Base-by-base conservation (phyloP, 2,329 filamentous ascomycete species). In the Drechslerella coelobrocha region DNA sequence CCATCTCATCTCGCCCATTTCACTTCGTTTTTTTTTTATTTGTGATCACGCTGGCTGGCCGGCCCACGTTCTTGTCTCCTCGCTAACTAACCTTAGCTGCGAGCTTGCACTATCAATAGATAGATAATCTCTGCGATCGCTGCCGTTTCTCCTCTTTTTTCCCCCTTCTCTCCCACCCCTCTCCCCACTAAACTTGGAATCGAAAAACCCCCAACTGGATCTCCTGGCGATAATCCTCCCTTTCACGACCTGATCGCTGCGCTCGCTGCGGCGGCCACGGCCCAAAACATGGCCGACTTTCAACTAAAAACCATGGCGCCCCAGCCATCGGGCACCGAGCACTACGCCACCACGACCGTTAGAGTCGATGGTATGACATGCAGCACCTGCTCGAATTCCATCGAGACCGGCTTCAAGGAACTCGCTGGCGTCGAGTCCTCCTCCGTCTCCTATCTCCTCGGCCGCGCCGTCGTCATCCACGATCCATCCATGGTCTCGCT, bases 321-420 rank as follows among this genome's bases (percentile, higher is more conserved):
- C 17, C 65, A 69, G 57, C 34, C 60, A 24, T 63, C 50, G 21
- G 51, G 63, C 54, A 17, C 31, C 48, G 10, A 51, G 14, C 24
- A 52, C 21, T 71, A 71, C 34, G 83, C 88, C 63, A 90, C 86
- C 0, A 97, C 92, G 0, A 97, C 92, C 0, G 84, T 99, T 19
- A 87, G 90, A 2, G 90, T 99, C 57, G 91, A 94, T 74, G 94
- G 94, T 55, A 99, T 99, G 92, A 96, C 91, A 14, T 96, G 91
- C 77, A 91, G 91, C 72, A 90, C 91, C 37, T 96, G 91, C 78
- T 94, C 91, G 6, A 92, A 91, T 4, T 90, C 91, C 0, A 85
- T 96, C 6, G 91, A 96, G 77, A 85, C 88, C 34, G 91, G 88
- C 0, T 91, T 96, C 80, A 88, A 89, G 73, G 85, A 89, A 76